Base-by-base conservation (phyloP, 2,329 filamentous ascomycete species). In the Phialemonium atrogriseum region DNA sequence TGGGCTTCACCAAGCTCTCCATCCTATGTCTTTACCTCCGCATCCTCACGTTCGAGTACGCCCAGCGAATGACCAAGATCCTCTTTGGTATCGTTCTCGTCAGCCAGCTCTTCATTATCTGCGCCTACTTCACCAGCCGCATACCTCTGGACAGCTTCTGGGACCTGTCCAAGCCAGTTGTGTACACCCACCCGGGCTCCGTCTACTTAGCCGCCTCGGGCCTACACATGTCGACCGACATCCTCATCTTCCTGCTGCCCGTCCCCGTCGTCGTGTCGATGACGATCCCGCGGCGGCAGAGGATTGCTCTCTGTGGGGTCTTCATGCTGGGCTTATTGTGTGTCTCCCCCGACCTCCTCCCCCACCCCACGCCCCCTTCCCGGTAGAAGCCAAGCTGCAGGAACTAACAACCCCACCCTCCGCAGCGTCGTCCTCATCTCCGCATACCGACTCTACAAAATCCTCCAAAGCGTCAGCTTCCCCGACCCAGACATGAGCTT, bases 1-100 rank as follows among this genome's bases (percentile, higher is more conserved):
- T 39, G 3, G 14, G 19, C 4, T 30, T 34, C 31, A 19, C 27
- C 37, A 39, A 39, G 17, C 24, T 41, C 14, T 36, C 38, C n/a
- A 37, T 43, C 27, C 34, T 43, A 5, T 16, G 36, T 10, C 38
- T 43, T 4, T 43, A 43, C 34, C 38, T 40, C 32, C 40, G 38
- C 15, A 31, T 43, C 23, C 36, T 41, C 10, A 35, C 30, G 14
- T 37, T 35, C 36, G 32, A 37, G 11, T 30, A 36, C 30, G 32
- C 35, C 4, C 38, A 38, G 5, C 32, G 28, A 10, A 34, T 33
- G 10, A 31, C 25, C 19, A 33, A 41, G 14, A 24, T 30, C 20
- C 25, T 43, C 17, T 29, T 41, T 13, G 32, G 16, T 20, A 27
- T 33, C 13, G 37, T 39, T 3, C 14, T 24, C 13, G n/a, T 34